Percentiles rank a stretch among this genome's conserved stretches.
Conservation (phyloP, 2,329 filamentous ascomycete genomes). For the Calonectria pseudoturangicola region DNA sequence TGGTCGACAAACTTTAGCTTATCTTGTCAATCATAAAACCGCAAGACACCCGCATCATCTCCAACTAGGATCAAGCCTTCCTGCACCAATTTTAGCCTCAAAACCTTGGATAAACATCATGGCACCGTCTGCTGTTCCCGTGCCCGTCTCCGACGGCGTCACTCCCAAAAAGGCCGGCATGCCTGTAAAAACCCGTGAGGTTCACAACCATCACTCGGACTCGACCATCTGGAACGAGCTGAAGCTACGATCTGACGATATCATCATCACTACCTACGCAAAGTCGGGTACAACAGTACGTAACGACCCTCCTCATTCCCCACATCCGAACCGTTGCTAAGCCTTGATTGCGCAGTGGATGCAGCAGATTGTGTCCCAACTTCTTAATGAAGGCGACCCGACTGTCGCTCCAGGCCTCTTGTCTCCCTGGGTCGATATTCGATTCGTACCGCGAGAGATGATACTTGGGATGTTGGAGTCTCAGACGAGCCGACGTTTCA, state of each 20-base stretch:
- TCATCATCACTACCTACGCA: slow-evolving; percentile 4
- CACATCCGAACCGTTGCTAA: background rate
- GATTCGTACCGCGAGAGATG: background rate
- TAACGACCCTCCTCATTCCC: background rate
- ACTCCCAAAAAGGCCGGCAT: background rate
- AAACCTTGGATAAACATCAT: background rate
- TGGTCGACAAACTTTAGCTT: background rate
- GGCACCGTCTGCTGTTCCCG: background rate
- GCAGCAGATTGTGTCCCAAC: slow-evolving; percentile 11
- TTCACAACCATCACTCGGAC: slow-evolving; percentile 16
- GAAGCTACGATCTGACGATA: background rate
- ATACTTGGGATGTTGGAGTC: background rate
- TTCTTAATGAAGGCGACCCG: background rate
- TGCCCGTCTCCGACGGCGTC: background rate
- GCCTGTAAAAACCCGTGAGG: background rate
- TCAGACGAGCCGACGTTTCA: background rate
- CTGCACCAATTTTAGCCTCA: background rate
- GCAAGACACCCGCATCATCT: background rate
- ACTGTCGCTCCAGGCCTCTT: background rate
- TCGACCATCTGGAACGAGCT: background rate
- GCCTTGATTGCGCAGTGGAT: background rate
- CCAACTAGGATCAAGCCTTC: background rate
- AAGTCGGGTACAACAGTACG: background rate
- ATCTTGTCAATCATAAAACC: background rate
- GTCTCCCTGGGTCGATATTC: slow-evolving; percentile 3